Conservation (phyloP, 495 filamentous ascomycete species). For the Cercophora newfieldiana region DNA sequence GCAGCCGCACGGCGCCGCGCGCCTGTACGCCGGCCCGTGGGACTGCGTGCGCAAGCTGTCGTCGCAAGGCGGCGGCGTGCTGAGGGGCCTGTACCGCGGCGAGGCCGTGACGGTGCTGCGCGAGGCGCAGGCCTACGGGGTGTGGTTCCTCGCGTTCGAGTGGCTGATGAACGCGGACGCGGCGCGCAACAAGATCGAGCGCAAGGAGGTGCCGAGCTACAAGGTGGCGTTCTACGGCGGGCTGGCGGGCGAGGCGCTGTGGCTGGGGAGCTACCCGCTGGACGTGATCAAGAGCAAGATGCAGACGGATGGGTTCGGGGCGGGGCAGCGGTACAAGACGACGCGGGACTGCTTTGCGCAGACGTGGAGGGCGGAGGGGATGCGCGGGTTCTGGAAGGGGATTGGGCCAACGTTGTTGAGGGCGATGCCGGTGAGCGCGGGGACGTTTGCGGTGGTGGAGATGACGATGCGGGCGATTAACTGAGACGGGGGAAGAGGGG, state of each 20-base stretch:
- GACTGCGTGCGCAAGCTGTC: conserved; percentile 89
- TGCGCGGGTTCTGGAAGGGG: conserved; percentile 92
- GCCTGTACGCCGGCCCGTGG: conserved; percentile 79
- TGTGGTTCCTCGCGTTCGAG: conserved; percentile 95
- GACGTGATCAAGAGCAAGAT: conserved; percentile 99
- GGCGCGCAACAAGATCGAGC: conserved; percentile 66
- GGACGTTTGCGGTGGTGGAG: conserved; percentile 86
- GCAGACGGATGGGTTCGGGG: conserved; percentile 89
- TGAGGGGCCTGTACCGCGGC: conserved; percentile 80
- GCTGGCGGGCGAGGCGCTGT: conserved; percentile 88
- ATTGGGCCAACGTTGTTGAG: conserved; percentile 90
- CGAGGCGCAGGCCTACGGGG: conserved; percentile 91
- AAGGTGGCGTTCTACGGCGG: conserved; percentile 94
- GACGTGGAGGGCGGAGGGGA: conserved; percentile 74
- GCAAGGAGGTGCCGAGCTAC: conserved; percentile 73
- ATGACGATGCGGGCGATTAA: conserved; percentile 62
- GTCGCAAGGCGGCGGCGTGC: conserved; percentile 62
- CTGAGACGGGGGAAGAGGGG: conserved; percentile 22
- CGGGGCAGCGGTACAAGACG: conserved; percentile 64
- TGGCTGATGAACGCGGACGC: conserved; percentile 92
- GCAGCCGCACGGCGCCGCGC: conserved; percentile 78
- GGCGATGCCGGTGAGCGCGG: conserved; percentile 96
- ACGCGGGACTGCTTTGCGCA: conserved; percentile 91
- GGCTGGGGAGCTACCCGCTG: conserved; percentile 90
- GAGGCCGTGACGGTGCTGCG: conserved; percentile 80